Percentiles rank a stretch among this genome's conserved stretches.
Evolutionary conservation across 2,329 filamentous ascomycete species (phyloP).

Genomic region (Diaporthe sp.): DNA sequence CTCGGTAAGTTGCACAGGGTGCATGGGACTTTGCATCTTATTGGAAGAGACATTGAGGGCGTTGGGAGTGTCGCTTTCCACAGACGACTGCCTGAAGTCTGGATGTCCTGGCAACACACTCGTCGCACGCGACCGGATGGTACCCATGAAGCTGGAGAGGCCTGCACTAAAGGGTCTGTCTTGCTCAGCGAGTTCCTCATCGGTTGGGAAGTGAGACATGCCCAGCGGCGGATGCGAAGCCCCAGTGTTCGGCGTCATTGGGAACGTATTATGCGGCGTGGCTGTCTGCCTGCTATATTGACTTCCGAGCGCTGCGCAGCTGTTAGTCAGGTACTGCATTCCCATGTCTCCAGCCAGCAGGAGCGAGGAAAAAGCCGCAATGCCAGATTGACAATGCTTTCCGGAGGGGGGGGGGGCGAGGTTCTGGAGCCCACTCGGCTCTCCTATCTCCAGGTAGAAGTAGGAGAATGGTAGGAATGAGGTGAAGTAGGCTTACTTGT

Average conservation of each 20-base stretch:
- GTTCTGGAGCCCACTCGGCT: neutral
- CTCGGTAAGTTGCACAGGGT: constrained; percentile 71
- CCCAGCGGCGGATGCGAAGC: constrained; percentile 79
- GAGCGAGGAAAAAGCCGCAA: neutral
- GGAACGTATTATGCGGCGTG: constrained; percentile 46
- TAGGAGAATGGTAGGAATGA: too few relatives aligned
- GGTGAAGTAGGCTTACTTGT: constrained; percentile 46
- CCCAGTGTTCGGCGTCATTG: constrained; percentile 41
- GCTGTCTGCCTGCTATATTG: constrained; percentile 49
- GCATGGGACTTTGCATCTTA: constrained; percentile 64
- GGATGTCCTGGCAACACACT: constrained; percentile 53
- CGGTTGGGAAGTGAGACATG: constrained; percentile 84
- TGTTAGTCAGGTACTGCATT: neutral
- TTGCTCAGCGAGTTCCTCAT: constrained; percentile 68
- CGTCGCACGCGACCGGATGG: constrained; percentile 59
- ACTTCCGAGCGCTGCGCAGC: constrained; percentile 45
- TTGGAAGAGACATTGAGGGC: constrained; percentile 32
- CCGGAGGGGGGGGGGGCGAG: too few relatives aligned
- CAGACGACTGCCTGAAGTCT: constrained; percentile 50
- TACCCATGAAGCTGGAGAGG: constrained; percentile 67
- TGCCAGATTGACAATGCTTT: neutral
- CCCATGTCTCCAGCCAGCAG: neutral
- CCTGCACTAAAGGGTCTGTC: constrained; percentile 58
- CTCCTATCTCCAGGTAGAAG: neutral
- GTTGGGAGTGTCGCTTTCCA: constrained; percentile 29